phyloP scores from a whole-genome alignment of 2,329 filamentous ascomycete genomes.

The Neofusicoccum umdonicola region DNA sequence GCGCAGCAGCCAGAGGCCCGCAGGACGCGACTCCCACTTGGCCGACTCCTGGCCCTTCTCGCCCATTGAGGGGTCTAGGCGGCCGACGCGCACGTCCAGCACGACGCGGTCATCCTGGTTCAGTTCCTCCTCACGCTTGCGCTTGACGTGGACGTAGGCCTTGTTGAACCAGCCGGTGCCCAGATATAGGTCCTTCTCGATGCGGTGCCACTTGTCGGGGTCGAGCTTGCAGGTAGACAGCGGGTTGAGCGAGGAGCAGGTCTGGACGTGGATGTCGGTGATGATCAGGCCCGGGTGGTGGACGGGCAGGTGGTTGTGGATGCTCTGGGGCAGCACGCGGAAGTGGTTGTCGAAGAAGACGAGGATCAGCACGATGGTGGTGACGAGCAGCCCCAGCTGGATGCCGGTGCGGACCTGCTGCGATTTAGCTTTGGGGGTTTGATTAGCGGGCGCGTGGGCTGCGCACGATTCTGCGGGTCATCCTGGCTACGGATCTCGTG shows the following conservation, averaged over 20 bases:
- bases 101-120: slow-evolving; percentile 72
- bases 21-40: slow-evolving; percentile 74
- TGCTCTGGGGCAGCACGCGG: slow-evolving; percentile 76
- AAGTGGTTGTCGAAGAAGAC: slow-evolving; percentile 87
- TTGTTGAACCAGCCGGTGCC: slow-evolving; percentile 69
- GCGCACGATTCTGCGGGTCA: slow-evolving; percentile 41
- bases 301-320: slow-evolving; percentile 79
- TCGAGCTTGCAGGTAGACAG: slow-evolving; percentile 77
- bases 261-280: slow-evolving; percentile 77
- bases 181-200: slow-evolving; percentile 88
- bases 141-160: slow-evolving; percentile 77
- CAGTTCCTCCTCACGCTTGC: slow-evolving; percentile 84
- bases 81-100: slow-evolving; percentile 72
- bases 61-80: slow-evolving; percentile 63
- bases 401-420: slow-evolving; percentile 60
- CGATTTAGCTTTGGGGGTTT: slow-evolving; percentile 6
- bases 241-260: slow-evolving; percentile 70
- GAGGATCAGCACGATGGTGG: slow-evolving; percentile 64
- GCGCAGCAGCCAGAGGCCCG: slow-evolving; percentile 79
- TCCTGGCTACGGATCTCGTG: slow-evolving; percentile 22
- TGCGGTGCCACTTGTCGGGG: slow-evolving; percentile 69
- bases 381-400: slow-evolving; percentile 67
- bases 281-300: slow-evolving; percentile 83
- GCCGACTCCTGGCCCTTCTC: slow-evolving; percentile 58
- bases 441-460: slow-evolving; percentile 5